Percentiles rank a stretch among this genome's conserved stretches.
phyloP scores from a whole-genome alignment of 805 yeast genomes.

The Yarrowia keelungensis region DNA sequence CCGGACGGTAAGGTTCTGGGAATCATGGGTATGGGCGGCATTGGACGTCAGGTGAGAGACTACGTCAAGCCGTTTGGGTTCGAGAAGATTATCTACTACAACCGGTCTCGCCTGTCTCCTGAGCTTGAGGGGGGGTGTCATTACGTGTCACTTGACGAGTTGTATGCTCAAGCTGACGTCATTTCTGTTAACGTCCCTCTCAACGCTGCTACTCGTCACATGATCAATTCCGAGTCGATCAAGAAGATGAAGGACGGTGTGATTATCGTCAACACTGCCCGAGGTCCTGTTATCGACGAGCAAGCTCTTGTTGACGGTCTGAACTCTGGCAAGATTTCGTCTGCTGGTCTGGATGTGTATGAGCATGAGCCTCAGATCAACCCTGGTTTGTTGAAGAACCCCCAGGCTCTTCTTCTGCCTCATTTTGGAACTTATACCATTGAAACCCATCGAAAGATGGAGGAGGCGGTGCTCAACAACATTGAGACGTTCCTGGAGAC shows the following conservation, averaged over 20 bases:
- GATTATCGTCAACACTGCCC: slow-evolving; percentile 61
- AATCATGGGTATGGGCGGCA: slow-evolving; percentile 87
- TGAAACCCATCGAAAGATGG: slow-evolving; percentile 68
- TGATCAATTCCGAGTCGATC: slow-evolving; percentile 54
- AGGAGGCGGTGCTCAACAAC: slow-evolving; percentile 74
- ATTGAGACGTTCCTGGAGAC: slow-evolving; percentile 60
- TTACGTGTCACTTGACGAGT: slow-evolving; percentile 73
- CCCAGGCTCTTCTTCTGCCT: slow-evolving; percentile 59
- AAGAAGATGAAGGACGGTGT: slow-evolving; percentile 60
- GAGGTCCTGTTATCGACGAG: slow-evolving; percentile 67
- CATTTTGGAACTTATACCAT: slow-evolving; percentile 56
- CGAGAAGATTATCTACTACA: slow-evolving; percentile 71
- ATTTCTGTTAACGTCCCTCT: slow-evolving; percentile 79
- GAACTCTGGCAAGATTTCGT: slow-evolving; percentile 56
- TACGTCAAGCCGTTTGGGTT: slow-evolving; percentile 81
- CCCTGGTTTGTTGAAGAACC: slow-evolving; percentile 55
- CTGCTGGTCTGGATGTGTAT: slow-evolving; percentile 64
- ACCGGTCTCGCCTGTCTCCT: slow-evolving; percentile 63
- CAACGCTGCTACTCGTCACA: slow-evolving; percentile 70
- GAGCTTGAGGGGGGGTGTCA: slow-evolving; percentile 74
- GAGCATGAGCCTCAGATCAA: slow-evolving; percentile 62
- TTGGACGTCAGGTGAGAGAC: slow-evolving; percentile 80
- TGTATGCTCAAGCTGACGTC: slow-evolving; percentile 67
- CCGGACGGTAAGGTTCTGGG: slow-evolving; percentile 81
- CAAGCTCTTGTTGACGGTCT: slow-evolving; percentile 55